These are phyloP conservation scores for Smallanthus sonchifolius DNA, from an alignment of 129 eudicot species.

Conservation along the genomic window DNA sequence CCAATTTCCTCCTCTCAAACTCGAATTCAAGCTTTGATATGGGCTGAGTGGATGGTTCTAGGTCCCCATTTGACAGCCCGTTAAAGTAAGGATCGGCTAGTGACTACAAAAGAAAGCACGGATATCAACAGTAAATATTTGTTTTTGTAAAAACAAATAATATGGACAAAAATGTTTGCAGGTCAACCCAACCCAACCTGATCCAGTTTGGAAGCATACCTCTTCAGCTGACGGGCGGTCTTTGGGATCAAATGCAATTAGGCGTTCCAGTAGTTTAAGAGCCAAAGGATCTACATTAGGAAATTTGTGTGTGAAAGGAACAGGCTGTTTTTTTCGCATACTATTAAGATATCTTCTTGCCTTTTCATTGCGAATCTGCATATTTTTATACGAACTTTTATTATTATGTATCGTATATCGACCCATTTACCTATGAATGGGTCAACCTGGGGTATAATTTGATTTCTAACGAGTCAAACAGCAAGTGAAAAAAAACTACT, in stretches of 20 bases:
- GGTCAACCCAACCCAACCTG: too few relatives aligned
- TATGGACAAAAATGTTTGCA: too few relatives aligned
- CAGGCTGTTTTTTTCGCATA: slow-evolving; percentile 44
- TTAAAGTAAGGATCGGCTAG: slow-evolving; percentile 80
- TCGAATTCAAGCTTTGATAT: slow-evolving; percentile 92
- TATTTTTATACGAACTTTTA: not conserved
- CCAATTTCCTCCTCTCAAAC: slow-evolving; percentile 77
- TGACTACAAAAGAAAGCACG: slow-evolving; percentile 42
- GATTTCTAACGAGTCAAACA: not conserved
- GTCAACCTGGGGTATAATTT: not conserved
- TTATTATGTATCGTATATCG: not conserved
- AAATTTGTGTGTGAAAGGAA: slow-evolving; percentile 32
- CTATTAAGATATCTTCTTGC: slow-evolving; percentile 41
- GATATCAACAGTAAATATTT: not conserved
- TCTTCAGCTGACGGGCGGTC: slow-evolving; percentile 41
- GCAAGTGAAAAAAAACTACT: not conserved
- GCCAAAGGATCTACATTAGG: slow-evolving; percentile 40
- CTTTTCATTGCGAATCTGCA: slow-evolving; percentile 44
- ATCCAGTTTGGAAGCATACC: slow-evolving; percentile 12
- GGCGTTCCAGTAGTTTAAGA: slow-evolving; percentile 22
- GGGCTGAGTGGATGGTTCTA: slow-evolving; percentile 74
- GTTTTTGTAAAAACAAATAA: too few relatives aligned
- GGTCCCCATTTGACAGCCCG: slow-evolving; percentile 75
- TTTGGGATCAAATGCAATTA: slow-evolving; percentile 34
- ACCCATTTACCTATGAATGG: not conserved